Base-by-base conservation (phyloP, 352 stramenopile genomes). In the Aphanomyces stellatus region DNA sequence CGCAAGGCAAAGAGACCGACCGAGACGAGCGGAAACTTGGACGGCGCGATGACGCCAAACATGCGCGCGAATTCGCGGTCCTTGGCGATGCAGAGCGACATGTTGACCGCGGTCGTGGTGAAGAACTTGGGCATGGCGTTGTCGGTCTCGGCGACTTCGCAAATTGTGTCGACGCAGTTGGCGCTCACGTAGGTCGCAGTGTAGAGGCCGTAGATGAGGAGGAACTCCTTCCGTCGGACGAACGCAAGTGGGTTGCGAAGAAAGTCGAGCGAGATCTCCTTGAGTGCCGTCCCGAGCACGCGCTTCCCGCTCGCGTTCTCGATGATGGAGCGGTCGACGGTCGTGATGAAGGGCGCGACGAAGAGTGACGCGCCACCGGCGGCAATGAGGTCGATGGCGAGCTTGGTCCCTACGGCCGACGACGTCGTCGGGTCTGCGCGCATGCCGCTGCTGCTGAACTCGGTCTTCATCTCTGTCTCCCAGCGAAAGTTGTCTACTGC, bases 161-260 rank as follows among this genome's bases (percentile, higher is more conserved):
- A 96, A 33, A 92, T 61, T 13, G 88, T 91, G 73, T 96, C 88
- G 22, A 92, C 80, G 22, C 73, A 68, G 62, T 97, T 97, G 48
- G 88, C 90, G 25, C 77, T 88, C 62, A 85, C 76, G 80, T 97
- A 97, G 51, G 90, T 97, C 51, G 86, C 78, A 27, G 80, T 85
- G 76, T 97, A 97, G 33, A 97, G 81, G 2, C 87, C 88, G 65
- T 90, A 97, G 51, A 97, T 87, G 64, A 96, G 76, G 22, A 87
- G 70, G 70, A 97, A 96, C 75, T 96, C 88, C 33, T 87, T 85
- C 59, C 87, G 85, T 62, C 82, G 79, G 43, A 96, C 53, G 66
- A 97, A 96, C 61, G 79, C 73, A 28, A 96, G 64, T 30, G 88
- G 88, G 53, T 89, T 76, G 30, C 74, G 74, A 40, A 88, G 37